These are phyloP conservation scores for Cutaneotrichosporon dermatis DNA, from an alignment of 1,284 basidiomycete species.

Conservation along the genomic window DNA sequence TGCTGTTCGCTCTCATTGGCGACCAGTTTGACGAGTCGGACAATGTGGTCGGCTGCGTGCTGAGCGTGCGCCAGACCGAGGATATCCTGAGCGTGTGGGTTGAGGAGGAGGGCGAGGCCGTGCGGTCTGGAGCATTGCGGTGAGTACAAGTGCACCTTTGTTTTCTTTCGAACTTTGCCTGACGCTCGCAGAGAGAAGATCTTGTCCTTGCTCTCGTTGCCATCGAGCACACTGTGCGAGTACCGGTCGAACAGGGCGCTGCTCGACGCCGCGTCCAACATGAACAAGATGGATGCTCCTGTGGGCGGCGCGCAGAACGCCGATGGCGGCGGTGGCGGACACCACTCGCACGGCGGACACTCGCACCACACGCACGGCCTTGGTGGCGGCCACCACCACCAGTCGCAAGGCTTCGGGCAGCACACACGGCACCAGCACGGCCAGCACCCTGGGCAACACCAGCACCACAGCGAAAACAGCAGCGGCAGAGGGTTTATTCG, in stretches of 20 bases:
- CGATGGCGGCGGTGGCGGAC: no score
- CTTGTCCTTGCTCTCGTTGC: slow-evolving; percentile 40
- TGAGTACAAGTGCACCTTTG: slow-evolving; percentile 20
- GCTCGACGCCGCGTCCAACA: slow-evolving; percentile 35
- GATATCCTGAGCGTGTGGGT: slow-evolving; percentile 50
- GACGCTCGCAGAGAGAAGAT: slow-evolving; percentile 42
- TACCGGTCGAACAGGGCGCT: slow-evolving; percentile 48
- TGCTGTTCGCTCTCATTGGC: slow-evolving; percentile 45
- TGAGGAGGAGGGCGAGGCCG: slow-evolving; percentile 46
- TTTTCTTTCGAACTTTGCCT: background rate
- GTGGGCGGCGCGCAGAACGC: background rate
- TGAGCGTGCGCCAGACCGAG: slow-evolving; percentile 47
- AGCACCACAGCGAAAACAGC: no score
- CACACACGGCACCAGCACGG: slow-evolving; percentile 7
- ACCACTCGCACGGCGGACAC: slow-evolving; percentile 2
- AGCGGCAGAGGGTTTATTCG: slow-evolving; percentile 8
- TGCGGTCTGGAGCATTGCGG: slow-evolving; percentile 42
- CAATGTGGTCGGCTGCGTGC: slow-evolving; percentile 47
- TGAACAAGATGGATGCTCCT: slow-evolving; percentile 9
- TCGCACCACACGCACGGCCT: background rate
- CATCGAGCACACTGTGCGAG: slow-evolving; percentile 43
- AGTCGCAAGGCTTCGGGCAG: background rate
- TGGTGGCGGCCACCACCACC: background rate
- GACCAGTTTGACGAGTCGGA: slow-evolving; percentile 50
- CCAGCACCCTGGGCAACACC: background rate